Evolutionary conservation across 2,329 filamentous ascomycete genomes (phyloP), one percentile per base, ranked within the genome.

Genomic region (Colletotrichum tabaci): DNA sequence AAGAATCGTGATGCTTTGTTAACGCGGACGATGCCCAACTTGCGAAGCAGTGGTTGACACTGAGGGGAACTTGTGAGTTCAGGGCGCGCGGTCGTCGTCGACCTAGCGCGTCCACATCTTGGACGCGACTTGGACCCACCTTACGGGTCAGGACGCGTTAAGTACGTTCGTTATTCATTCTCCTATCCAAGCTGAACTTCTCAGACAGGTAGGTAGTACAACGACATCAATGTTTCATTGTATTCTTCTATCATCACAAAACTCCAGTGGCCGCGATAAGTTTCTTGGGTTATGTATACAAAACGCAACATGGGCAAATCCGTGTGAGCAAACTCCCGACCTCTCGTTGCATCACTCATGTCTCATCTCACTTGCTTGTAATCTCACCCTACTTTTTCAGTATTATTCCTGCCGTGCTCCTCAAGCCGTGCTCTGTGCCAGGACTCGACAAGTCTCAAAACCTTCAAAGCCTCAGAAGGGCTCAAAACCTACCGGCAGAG

Each of bases 41-140:
- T 21, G 2, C 18, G 21, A 49, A 21, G 46, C 46, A 21, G 46
- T 21, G 46, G 46, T 12, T 49, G 50, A 23, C 49, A 52, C 23
- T 38, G 35, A 38, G 49, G 49, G 23, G n/a, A 30, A 30, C 8
- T 15, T 18, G 35, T 35, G 35, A 38, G 23, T n/a, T 52, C 18
- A 23, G n/a, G 55, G 52, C 42, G 63, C 21, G 63, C 16, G 40
- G 62, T 12, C 4, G 46, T 23, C 23, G 55, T 61, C 47, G 38
- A 26, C 26, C 50, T 38, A 57, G 67, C 67, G 67, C 67, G 62
- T 70, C 62, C 52, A 38, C 52, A 12, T 50, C 47, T 44, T 40
- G 30, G 61, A 66, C 67, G 67, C 56, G 67, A 61, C 40, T 55
- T 23, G 23, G 57, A 18, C 49, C 67, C 67, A 49, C 62, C 55